Evolutionary conservation across 2,329 filamentous ascomycete genomes (phyloP), one percentile per base, ranked within the genome.

Genomic region (Lasiodiplodia gonubiensis): DNA sequence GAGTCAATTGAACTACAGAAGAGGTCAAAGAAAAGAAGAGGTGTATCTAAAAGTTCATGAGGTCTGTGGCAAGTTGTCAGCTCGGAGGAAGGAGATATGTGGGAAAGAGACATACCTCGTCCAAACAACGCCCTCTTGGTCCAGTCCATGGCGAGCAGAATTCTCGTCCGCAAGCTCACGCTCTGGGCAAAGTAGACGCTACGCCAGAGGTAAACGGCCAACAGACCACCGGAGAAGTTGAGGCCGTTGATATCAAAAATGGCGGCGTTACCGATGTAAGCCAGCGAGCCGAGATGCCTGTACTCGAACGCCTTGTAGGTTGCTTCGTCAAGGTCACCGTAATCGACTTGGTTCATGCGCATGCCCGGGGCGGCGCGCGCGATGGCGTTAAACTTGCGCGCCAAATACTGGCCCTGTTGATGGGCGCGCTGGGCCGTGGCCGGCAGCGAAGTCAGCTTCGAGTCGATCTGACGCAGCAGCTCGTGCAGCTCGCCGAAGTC

Each of bases 161-260:
- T 87, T 70, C 94, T 88, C 30, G 95, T 99, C 72, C 95, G 85
- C 68, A 98, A 86, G 79, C 94, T 97, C 57, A 99, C 95, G 75
- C 93, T 97, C 84, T 99, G 93, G 14, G 95, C 93, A 82, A 99
- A 99, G 81, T 99, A 99, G 16, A 97, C 90, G 71, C 92, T 94
- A 70, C 95, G 85, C 95, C 95, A 99, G 39, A 97, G 88, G 78
- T 99, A 99, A 59, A 98, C 94, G 0, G 94, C 95, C 85, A 96
- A 86, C 54, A 99, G 80, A 0, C 95, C 95, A 61, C 95, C 95
- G 1, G 88, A 88, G 67, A 95, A 81, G 72, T 86, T 94, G 83
- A 90, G 86, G 0, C 93, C 94, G 52, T 90, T 87, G 65, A 95
- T 88, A 77, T 99, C 95, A 74, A 99, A 99, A 49, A 99, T 90